Evolutionary conservation across 2,329 filamentous ascomycete species (phyloP).

Genomic region (Aspergillus vadensis): DNA sequence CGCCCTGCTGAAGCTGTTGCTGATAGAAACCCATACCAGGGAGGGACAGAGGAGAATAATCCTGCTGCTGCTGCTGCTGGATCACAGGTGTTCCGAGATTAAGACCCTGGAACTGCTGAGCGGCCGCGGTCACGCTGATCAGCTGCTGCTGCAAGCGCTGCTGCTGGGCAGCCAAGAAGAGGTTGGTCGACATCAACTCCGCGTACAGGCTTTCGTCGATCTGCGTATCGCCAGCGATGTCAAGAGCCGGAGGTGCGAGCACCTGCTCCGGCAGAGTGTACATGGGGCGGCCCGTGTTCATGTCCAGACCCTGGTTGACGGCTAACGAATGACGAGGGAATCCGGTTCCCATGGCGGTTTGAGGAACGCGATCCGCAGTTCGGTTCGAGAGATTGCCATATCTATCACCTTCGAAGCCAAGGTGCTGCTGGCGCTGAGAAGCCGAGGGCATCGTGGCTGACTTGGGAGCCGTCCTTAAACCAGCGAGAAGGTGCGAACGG

Average conservation of each 20-base stretch:
- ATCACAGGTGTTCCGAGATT: constrained; percentile 58
- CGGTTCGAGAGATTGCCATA: constrained; percentile 49
- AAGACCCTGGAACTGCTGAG: constrained; percentile 79
- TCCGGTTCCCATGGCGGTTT: constrained; percentile 60
- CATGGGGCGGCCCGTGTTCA: constrained; percentile 56
- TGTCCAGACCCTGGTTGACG: constrained; percentile 34
- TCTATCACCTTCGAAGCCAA: constrained; percentile 51
- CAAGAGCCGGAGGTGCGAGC: constrained; percentile 69
- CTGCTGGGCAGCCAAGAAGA: constrained; percentile 92
- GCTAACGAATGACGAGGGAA: constrained; percentile 51
- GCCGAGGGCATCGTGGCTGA: constrained; percentile 71
- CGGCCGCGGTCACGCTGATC: constrained; percentile 76
- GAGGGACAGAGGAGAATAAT: constrained; percentile 54
- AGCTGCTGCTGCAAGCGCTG: constrained; percentile 94
- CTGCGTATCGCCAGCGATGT: constrained; percentile 67
- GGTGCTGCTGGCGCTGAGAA: constrained; percentile 60
- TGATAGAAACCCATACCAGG: constrained; percentile 62
- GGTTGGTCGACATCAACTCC: constrained; percentile 85
- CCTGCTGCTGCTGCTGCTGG: constrained; percentile 52
- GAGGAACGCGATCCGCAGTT: constrained; percentile 54
- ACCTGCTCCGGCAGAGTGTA: constrained; percentile 79
- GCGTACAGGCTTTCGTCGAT: constrained; percentile 87
- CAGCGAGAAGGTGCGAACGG: constrained; percentile 90
- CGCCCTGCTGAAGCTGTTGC: constrained; percentile 67
- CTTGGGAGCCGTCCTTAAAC: constrained; percentile 90